Conservation (phyloP, 805 yeast genomes). For the Lipomyces orientalis region DNA sequence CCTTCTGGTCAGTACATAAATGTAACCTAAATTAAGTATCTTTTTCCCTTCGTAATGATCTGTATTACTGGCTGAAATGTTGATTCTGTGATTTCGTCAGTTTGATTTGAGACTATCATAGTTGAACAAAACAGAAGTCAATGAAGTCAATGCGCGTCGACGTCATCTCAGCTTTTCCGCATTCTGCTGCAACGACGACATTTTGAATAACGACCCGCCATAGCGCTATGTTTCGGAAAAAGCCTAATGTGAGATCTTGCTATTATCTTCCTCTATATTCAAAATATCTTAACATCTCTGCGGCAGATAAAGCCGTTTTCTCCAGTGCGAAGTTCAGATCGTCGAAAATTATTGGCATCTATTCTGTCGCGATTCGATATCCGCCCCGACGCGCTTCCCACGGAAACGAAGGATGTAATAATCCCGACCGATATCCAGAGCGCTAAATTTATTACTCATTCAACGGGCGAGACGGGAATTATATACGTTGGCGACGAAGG, state of each 20-base stretch:
- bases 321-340: slow-evolving; percentile 81
- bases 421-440: slow-evolving; percentile 65
- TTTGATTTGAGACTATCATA: background rate
- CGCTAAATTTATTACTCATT: slow-evolving; percentile 61
- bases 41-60: no score
- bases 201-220: background rate
- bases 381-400: slow-evolving; percentile 45
- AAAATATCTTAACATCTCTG: background rate
- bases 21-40: no score
- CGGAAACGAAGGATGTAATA: slow-evolving; percentile 51
- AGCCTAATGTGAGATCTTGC: slow-evolving; percentile 49
- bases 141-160: background rate
- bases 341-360: slow-evolving; percentile 57
- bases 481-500: slow-evolving; percentile 65
- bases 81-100: background rate
- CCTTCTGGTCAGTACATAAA: no score
- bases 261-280: background rate
- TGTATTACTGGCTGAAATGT: background rate
- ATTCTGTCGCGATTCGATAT: slow-evolving; percentile 54
- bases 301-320: slow-evolving; percentile 69
- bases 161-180: background rate
- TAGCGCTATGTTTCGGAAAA: slow-evolving; percentile 58
- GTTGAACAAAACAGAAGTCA: background rate
- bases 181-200: background rate
- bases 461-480: slow-evolving; percentile 58